These are phyloP conservation scores for Canna indica DNA, from an alignment of 176 grass and related monocot genomes.

Conservation along the genomic window DNA sequence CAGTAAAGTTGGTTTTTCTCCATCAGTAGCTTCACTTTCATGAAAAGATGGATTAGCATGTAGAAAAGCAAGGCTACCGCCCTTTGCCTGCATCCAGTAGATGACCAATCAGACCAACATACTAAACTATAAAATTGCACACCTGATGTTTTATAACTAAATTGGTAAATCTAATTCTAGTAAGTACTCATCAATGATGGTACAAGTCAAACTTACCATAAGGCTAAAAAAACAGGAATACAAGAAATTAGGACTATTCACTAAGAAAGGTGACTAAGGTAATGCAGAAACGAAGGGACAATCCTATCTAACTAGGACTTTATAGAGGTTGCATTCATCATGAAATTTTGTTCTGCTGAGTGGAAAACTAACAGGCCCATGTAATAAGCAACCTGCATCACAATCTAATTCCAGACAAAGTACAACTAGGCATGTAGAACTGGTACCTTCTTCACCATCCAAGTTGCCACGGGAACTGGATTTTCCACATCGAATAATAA, in stretches of 20 bases:
- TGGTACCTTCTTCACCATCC: slow-evolving; percentile 75
- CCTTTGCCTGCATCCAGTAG: slow-evolving; percentile 40
- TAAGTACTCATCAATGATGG: neutral
- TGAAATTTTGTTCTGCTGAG: neutral
- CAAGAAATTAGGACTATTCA: neutral
- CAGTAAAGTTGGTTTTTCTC: slow-evolving; percentile 24
- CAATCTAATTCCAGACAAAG: neutral
- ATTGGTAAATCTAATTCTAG: neutral
- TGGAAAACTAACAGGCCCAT: neutral
- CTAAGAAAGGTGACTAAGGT: neutral
- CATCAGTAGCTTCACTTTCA: slow-evolving; percentile 18
- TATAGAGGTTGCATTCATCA: neutral
- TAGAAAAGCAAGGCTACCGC: slow-evolving; percentile 63
- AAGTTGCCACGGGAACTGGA: slow-evolving; percentile 43
- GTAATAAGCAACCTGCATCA: neutral
- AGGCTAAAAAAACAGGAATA: neutral
- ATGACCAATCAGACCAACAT: neutral
- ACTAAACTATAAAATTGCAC: neutral
- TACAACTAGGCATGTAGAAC: neutral
- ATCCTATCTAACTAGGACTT: neutral
- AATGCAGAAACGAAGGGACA: neutral
- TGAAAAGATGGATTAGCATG: slow-evolving; percentile 28
- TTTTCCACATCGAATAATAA: slow-evolving; percentile 65
- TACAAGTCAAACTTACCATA: no score
- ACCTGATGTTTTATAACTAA: neutral